Evolutionary conservation across 441 rosid species (phyloP).

Genomic region (Aquilaria agallochum): DNA sequence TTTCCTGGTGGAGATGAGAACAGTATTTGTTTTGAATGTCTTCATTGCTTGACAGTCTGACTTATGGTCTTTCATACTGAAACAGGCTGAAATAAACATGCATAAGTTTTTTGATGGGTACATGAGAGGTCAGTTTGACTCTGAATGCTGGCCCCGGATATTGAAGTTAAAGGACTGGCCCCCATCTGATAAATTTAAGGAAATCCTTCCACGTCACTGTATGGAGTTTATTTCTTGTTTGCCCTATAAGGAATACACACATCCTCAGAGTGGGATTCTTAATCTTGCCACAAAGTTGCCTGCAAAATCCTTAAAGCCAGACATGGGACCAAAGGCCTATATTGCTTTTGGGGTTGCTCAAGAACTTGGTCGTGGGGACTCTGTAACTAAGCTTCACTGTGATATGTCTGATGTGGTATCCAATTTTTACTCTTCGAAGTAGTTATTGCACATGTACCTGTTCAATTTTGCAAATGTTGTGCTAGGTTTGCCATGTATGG

Average conservation of each 20-base stretch:
- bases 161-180: conserved; percentile 96
- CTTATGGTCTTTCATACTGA: conserved; percentile 3
- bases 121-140: conserved; percentile 31
- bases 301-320: conserved; percentile 51
- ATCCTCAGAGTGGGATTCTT: conserved; percentile 56
- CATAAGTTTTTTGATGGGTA: conserved; percentile 64
- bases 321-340: conserved; percentile 93
- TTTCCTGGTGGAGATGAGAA: not conserved
- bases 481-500: not conserved
- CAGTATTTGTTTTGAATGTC: not conserved
- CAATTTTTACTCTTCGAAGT: too few species aligned
- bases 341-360: conserved; percentile 73
- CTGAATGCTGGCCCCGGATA: conserved; percentile 46
- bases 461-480: not conserved
- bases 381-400: conserved; percentile 92
- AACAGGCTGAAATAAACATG: conserved; percentile 50
- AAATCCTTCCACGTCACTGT: conserved; percentile 69
- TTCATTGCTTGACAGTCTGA: not conserved
- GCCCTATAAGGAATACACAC: conserved; percentile 84
- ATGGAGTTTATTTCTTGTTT: conserved; percentile 63
- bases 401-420: conserved; percentile 95
- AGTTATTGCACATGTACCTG: too few species aligned
- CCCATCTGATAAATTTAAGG: conserved; percentile 52
- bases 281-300: conserved; percentile 75
- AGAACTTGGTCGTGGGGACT: conserved; percentile 94